A percentile compares a stretch with the other conserved stretches of the same genome.
phyloP scores from a whole-genome alignment of 352 stramenopile genomes.

The Pythium phragmiticola region DNA sequence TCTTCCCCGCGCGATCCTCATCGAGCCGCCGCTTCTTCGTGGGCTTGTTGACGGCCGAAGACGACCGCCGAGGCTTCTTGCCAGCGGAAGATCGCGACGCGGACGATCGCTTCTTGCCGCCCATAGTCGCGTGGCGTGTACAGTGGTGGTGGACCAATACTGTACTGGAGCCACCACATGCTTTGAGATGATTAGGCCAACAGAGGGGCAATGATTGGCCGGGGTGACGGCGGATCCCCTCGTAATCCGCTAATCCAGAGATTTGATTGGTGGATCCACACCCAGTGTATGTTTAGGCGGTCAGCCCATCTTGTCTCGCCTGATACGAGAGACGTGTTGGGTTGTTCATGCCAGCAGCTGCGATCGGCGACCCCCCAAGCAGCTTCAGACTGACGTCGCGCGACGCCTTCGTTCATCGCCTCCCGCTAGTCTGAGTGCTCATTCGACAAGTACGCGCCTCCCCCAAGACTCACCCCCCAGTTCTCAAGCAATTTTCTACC shows the following conservation, averaged over 20 bases:
- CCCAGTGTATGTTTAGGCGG: neutral
- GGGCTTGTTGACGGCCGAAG: neutral
- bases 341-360: constrained; percentile 2
- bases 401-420: neutral
- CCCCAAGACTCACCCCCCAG: neutral
- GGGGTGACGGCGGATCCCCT: constrained; percentile 11
- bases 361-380: constrained; percentile 6
- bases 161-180: neutral
- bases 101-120: constrained; percentile 10
- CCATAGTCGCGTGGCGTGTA: constrained; percentile 1
- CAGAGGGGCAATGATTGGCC: constrained; percentile 1
- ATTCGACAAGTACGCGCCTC: neutral
- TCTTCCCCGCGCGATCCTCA: neutral
- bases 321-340: neutral
- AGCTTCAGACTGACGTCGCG: constrained; percentile 3
- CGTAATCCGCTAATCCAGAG: constrained; percentile 3
- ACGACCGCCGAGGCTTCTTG: constrained; percentile 11
- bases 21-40: constrained; percentile 22
- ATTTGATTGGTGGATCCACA: constrained; percentile 7
- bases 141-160: too few species aligned
- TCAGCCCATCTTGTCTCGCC: constrained; percentile 1
- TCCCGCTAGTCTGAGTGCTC: neutral
- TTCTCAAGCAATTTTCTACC: neutral
- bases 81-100: neutral
- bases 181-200: constrained; percentile 8